Conservation (phyloP, 2,329 filamentous ascomycete genomes). For the Chaetomium strumarium region DNA sequence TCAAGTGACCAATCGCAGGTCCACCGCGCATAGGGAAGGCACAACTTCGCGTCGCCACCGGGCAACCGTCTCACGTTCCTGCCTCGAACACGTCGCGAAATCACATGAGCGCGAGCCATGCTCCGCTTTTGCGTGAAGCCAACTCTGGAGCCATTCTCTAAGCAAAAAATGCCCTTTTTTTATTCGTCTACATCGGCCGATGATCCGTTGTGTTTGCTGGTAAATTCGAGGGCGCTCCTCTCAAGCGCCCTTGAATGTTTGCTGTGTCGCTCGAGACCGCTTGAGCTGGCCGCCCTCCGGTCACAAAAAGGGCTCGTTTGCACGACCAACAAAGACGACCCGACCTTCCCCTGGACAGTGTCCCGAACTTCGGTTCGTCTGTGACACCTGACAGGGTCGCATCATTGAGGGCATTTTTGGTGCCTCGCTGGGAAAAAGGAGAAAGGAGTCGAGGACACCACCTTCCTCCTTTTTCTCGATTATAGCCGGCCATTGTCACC, state of each 20-base stretch:
- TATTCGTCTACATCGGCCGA: not conserved
- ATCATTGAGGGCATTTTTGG: slow-evolving; percentile 4
- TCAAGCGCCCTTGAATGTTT: not conserved
- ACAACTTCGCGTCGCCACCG: slow-evolving; percentile 11
- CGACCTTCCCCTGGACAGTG: not conserved
- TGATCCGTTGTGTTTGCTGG: not conserved
- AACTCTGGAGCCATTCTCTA: not conserved
- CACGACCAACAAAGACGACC: not conserved
- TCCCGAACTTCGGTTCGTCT: not conserved
- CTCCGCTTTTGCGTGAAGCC: slow-evolving; percentile 1
- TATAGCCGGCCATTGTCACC: not conserved
- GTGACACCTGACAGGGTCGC: slow-evolving; percentile 13
- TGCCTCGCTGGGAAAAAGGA: not conserved
- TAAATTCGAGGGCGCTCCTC: not conserved
- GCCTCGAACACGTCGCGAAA: slow-evolving; percentile 7
- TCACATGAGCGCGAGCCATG: slow-evolving; percentile 14
- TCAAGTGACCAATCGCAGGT: not conserved
- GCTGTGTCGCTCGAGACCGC: too few relatives aligned
- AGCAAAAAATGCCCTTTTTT: not conserved
- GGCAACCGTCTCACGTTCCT: slow-evolving; percentile 12
- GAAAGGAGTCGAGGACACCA: not conserved
- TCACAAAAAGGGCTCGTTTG: not conserved
- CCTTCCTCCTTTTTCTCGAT: not conserved
- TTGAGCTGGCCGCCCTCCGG: too few relatives aligned
- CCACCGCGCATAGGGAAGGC: slow-evolving; percentile 9